Evolutionary conservation across 176 grass and related monocot species (phyloP), one percentile per base, ranked within the genome.

Genomic region (Neostapfia colusana): DNA sequence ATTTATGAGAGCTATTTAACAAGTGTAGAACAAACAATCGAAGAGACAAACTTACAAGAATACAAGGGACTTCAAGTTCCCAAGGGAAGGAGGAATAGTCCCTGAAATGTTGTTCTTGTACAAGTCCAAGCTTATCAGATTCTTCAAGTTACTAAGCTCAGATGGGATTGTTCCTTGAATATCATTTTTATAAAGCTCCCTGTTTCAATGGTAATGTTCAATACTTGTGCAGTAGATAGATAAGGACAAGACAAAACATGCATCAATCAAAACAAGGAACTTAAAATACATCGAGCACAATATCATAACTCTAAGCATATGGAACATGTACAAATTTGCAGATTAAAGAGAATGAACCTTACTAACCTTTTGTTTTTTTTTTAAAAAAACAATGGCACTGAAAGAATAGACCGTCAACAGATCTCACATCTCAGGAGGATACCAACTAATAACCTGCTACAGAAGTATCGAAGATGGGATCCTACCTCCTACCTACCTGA

Each of bases 91-190:
- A 62, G 94, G 94, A 54, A 97, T 89, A 79, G 65, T 85, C 70
- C 94, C 94, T 1, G 94, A 89, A 78, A 97, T 83, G 63, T 93
- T 97, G 81, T 97, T 97, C 75, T 89, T 97, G 85, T 97, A 97
- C 67, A 97, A 79, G 79, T 97, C 94, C 71, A 97, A 73, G 86
- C 90, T 93, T 86, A 97, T 90, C 61, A 97, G 85, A 75, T 86
- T 97, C 85, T 90, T 97, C 83, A 97, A 78, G 70, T 84, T 81
- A 70, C 91, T 91, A 75, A 97, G 75, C 64, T 97, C 94, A 16
- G 86, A 82, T 6, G 91, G 94, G 66, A 97, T 91, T 14, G 36
- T 55, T 69, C 94, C 94, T 84, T 91, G 86, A 83, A 97, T 97
- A 31, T 88, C 93, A 53, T 97, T 97, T 70, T 97, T 97, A 86